These are phyloP conservation scores for Oryza meridionalis DNA, from an alignment of 176 grass and related monocot genomes.

Conservation along the genomic window DNA sequence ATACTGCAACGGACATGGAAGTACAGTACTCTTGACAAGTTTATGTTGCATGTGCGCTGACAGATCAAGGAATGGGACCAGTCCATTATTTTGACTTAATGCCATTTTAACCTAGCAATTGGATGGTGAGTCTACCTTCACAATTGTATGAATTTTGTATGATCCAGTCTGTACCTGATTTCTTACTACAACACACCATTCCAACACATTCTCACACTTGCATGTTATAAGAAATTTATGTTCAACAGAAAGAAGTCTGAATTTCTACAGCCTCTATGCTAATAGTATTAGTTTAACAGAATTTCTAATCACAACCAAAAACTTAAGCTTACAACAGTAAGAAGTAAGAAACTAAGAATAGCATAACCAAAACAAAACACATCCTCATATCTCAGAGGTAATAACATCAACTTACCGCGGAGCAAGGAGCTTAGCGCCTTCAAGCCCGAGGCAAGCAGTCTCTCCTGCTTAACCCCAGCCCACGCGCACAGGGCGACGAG, in stretches of 20 bases:
- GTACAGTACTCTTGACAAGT: background rate
- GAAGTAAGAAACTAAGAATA: background rate
- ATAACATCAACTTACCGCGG: conserved; percentile 53
- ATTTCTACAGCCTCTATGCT: background rate
- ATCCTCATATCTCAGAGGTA: background rate
- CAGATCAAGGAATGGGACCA: background rate
- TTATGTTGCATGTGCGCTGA: background rate
- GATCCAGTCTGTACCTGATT: background rate
- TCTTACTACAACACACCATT: background rate
- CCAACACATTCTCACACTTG: background rate
- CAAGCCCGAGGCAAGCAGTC: conserved; percentile 49
- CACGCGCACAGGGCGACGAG: conserved; percentile 67
- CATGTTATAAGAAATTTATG: background rate
- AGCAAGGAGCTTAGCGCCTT: conserved; percentile 76
- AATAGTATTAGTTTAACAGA: background rate
- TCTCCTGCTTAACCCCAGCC: conserved; percentile 54
- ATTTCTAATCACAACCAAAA: background rate
- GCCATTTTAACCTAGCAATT: background rate
- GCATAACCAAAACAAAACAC: background rate
- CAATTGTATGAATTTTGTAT: background rate
- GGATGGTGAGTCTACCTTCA: background rate
- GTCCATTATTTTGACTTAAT: background rate
- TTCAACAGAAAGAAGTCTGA: conserved; percentile 10
- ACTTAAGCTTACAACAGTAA: conserved; percentile 11
- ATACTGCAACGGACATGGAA: background rate